Base-by-base conservation (phyloP, 2,329 filamentous ascomycete genomes). In the Diaporthe ilicicola region DNA sequence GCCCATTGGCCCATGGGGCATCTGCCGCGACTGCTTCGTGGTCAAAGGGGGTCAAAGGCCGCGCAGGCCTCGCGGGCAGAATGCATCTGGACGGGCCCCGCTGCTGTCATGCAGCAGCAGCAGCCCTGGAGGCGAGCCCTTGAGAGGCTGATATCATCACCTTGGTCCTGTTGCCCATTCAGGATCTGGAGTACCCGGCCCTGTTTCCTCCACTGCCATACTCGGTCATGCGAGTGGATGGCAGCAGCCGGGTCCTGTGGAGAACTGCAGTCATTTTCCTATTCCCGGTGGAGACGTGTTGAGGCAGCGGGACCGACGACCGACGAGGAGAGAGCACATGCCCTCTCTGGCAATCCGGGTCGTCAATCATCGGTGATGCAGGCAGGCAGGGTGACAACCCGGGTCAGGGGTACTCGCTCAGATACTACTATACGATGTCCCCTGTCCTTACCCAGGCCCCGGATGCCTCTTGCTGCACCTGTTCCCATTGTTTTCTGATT, bases 251-350 rank as follows among this genome's bases (percentile, higher is more conserved):
- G 44, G 44, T 15, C 59, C 17, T 34, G 59, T 64, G 59, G 59
- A 44, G 59, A 50, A 50, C 50, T 64, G 59, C 59, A 64, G 59
- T 64, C 59, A 64, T 50, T 64, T 42, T 66, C 4, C 32, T 54
- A 19, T 54, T n/a, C n/a, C 34, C 34, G 24, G 32, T 66, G 46
- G 48, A 44, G 10, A n/a, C 29, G n/a, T 50, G 32, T 37, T 50
- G 29, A 37, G 67, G 70, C 32, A 72, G 67, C 44, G 70, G 70
- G 51, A 59, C 70, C 67, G 67, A 67, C 67, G 67, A 66, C 70
- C 67, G 59, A 70, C 8, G 24, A 19, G 13, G 15, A 19, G 29
- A 42, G 50, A 27, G n/a, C n/a, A 17, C 51, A 42, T 37, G 29
- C 42, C 46, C 34, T 24, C 19, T 44, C 24, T 29, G 44, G 66